A percentile compares a stretch with the other conserved stretches of the same genome.
These are phyloP conservation scores for Parvularia atlantis DNA, from an alignment of 78 protist genomes.

Conservation along the genomic window DNA sequence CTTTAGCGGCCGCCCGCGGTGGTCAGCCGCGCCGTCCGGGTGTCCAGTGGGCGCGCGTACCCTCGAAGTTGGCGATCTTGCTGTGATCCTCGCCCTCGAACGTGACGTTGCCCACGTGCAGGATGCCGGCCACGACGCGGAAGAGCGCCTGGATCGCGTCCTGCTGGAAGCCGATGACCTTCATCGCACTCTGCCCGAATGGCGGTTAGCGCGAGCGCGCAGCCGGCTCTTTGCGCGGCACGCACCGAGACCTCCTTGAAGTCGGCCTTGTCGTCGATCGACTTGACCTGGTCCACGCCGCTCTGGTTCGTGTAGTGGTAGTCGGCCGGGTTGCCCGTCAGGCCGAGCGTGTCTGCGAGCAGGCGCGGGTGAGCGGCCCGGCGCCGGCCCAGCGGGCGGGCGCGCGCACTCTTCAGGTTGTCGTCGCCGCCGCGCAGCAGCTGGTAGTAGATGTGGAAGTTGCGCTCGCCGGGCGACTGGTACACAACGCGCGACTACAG, in stretches of 20 bases:
- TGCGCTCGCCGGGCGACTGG: slow-evolving; percentile 47
- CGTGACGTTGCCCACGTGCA: slow-evolving; percentile 39
- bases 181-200: no score
- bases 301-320: slow-evolving; percentile 47
- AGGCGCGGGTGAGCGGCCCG: no score
- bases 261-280: background rate
- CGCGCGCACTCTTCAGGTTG: no score
- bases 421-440: background rate
- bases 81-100: background rate
- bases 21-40: no score
- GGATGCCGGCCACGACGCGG: slow-evolving; percentile 23
- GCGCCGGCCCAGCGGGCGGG: no score
- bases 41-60: no score
- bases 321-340: slow-evolving; percentile 17
- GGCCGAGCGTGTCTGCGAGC: background rate
- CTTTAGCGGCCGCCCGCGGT: no score
- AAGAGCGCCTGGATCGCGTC: slow-evolving; percentile 7
- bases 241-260: background rate
- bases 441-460: slow-evolving; percentile 59
- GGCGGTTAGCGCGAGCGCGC: no score
- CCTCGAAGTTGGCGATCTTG: no score
- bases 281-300: slow-evolving; percentile 40
- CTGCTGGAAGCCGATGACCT: slow-evolving; percentile 32
- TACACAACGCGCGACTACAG: slow-evolving; percentile 17
- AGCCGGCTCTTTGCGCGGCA: no score